phyloP scores from a whole-genome alignment of 1,139 yeast genomes.

The Pneumocystis oryctolagi region DNA sequence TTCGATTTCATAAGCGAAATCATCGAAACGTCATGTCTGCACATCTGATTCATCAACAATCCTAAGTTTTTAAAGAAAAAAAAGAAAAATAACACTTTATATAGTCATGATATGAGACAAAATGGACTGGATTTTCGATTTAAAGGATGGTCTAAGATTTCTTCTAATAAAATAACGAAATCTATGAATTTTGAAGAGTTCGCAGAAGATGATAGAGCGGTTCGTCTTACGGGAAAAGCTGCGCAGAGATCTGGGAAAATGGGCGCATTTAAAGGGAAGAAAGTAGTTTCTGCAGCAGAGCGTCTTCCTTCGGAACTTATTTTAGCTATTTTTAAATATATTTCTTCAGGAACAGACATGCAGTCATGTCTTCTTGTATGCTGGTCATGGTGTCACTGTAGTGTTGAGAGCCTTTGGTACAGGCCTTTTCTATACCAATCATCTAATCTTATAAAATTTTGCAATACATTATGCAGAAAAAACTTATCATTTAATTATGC shows the following conservation, averaged over 20 bases:
- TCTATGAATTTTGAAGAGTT: background rate
- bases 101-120: background rate
- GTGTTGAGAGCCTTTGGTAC: slow-evolving; percentile 75
- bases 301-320: slow-evolving; percentile 71
- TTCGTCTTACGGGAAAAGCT: background rate
- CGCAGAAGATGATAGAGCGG: background rate
- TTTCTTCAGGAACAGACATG: slow-evolving; percentile 50
- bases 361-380: slow-evolving; percentile 62
- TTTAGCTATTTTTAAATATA: slow-evolving; percentile 50
- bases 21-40: background rate
- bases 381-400: slow-evolving; percentile 63
- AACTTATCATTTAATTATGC: slow-evolving; percentile 51
- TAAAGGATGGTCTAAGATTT: background rate
- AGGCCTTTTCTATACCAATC: slow-evolving; percentile 54
- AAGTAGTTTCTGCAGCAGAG: slow-evolving; percentile 18
- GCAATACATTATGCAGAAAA: slow-evolving; percentile 31
- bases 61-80: background rate
- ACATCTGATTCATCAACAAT: background rate
- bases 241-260: background rate
- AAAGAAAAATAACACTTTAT: background rate
- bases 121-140: background rate
- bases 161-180: background rate
- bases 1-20: background rate
- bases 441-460: slow-evolving; percentile 10
- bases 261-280: background rate